Base-by-base conservation (phyloP, 2,329 filamentous ascomycete genomes). In the Apiospora malaysiana region DNA sequence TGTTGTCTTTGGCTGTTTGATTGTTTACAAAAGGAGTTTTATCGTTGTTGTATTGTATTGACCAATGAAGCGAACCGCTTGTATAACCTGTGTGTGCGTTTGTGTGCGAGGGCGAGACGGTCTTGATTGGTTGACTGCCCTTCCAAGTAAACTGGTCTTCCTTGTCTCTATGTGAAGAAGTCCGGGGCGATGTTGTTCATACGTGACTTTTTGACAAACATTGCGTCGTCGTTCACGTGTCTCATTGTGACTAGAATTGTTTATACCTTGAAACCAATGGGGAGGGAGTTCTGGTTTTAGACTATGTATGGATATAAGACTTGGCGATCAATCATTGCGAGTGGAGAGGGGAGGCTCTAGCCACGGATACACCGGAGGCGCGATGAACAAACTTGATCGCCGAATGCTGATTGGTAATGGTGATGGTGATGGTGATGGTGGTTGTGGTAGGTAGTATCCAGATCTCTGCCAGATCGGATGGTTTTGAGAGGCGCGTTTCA, bases 1-100 rank as follows among this genome's bases (percentile, higher is more conserved):
- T 46, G 40, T 67, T 67, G 40, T 67, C 65, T 46, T 67, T 67
- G 65, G 65, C 65, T 32, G 32, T 46, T 67, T 67, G 65, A 45
- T 67, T 67, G 40, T 67, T 67, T 25, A 67, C 65, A 67, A 67
- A 67, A 46, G 40, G 65, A 46, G 40, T 43, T 66, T 27, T 45
- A 67, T 46, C 43, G 23, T 45, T 46, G 65, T 67, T 46, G 65
- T 67, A 67, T 67, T 67, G 65, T 67, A 67, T 45, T 23, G 43
- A 67, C 40, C 40, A 67, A 27, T 32, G 23, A 43, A 67, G 65
- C 65, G 42, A 25, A 67, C 65, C 32, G 43, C 40, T 67, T 45
- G 40, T 43, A 46, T 32, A 67, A 25, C 65, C 27, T 67, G 7
- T 21, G 27, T 67, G 45, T 27, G 45, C 42, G 32, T 32, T 32